A percentile compares a stretch with the other conserved stretches of the same genome.
phyloP scores from a whole-genome alignment of 2,329 filamentous ascomycete species.

The Phialophora verrucosa region DNA sequence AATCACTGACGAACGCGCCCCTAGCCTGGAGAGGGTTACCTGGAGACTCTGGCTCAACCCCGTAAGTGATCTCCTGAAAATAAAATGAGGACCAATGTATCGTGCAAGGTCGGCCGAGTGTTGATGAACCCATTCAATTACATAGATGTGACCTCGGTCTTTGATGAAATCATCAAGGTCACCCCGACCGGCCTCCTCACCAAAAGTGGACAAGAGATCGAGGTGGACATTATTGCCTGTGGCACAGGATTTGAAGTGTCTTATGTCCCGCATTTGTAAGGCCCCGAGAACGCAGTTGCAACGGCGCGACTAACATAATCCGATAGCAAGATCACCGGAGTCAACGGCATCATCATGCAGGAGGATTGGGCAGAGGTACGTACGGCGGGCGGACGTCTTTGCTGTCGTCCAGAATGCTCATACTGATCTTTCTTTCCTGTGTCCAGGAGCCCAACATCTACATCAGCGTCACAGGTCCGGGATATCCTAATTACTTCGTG shows the following conservation, averaged over 20 bases:
- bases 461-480: slow-evolving; percentile 7
- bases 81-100: neutral
- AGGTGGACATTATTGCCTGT: slow-evolving; percentile 50
- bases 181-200: slow-evolving; percentile 48
- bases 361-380: slow-evolving; percentile 10
- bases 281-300: too few relatives aligned
- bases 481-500: slow-evolving; percentile 32
- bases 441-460: slow-evolving; percentile 17
- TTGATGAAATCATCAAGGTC: slow-evolving; percentile 49
- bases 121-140: slow-evolving; percentile 24
- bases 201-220: slow-evolving; percentile 45
- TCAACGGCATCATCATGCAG: slow-evolving; percentile 13
- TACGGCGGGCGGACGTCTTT: neutral
- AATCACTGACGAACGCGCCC: too few relatives aligned
- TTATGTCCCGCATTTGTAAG: slow-evolving; percentile 25
- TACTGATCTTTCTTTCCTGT: too few relatives aligned
- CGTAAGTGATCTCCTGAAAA: slow-evolving; percentile 18
- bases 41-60: slow-evolving; percentile 52
- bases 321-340: slow-evolving; percentile 11
- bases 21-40: slow-evolving; percentile 56
- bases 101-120: neutral
- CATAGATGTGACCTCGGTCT: slow-evolving; percentile 37
- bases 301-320: neutral
- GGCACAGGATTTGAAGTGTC: slow-evolving; percentile 51
- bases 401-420: too few relatives aligned